Evolutionary conservation across 306 rosid species (phyloP), one percentile per base, ranked within the genome.

Genomic region (Medicago ruthenica): DNA sequence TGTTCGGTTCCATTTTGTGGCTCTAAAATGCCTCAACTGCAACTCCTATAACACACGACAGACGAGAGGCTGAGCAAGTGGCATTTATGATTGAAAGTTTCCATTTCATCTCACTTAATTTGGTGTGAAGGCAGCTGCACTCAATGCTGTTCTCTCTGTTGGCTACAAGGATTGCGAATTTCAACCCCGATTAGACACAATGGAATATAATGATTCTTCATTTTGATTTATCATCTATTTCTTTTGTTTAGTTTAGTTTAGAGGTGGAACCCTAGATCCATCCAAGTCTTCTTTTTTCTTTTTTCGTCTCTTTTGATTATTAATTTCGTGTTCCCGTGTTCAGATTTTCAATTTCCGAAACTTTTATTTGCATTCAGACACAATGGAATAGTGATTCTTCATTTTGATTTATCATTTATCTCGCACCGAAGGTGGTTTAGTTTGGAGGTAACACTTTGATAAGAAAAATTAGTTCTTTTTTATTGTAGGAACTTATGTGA

Each of bases 1-100:
- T 1, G 98, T 89, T 51, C 85, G 71, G 70, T 93, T 76, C 76
- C 98, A 93, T 80, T 68, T 86, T 34, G 85, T 93, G 71, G 98
- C 87, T 53, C 95, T 79, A 47, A 93, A 93, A 81, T 93, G 98
- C 81, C 36, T 64, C 51, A 73, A 86, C 79, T 93, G 98, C 86
- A 90, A 79, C 74, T 93, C 98, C 45, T 93, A 93, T 77, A 93
- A 93, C 85, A 93, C 97, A 10, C 84, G 91, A 57, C 90, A 83
- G 70, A 93, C 91, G 7, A 80, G 95, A 77, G 91, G 87, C 82
- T 89, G 83, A 88, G 82, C 70, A 20, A 31, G 75, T 85, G 86
- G 73, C 78, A 11, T 34, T 51, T 27, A 27, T 14, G 53, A 68
- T 13, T 53, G 17, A 12, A 50, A 36, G 27, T 58, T 20, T 72